Percentiles rank a stretch among this genome's conserved stretches.
These are phyloP conservation scores for Hagleromyces aurorensis DNA, from an alignment of 805 yeast genomes.

Conservation along the genomic window DNA sequence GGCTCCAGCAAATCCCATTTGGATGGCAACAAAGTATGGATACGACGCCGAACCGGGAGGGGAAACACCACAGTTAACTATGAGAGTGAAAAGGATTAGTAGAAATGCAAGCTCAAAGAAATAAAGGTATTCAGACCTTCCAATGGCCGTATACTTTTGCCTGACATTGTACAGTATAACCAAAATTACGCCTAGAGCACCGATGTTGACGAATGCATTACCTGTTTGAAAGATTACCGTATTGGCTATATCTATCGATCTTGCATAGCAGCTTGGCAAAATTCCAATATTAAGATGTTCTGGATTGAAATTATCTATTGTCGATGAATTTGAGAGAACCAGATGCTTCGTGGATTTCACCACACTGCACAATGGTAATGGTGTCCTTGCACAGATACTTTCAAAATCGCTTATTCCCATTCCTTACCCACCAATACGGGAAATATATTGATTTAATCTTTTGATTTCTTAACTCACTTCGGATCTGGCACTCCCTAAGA, in stretches of 20 bases:
- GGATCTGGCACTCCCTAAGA: too few species aligned
- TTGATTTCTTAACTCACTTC: too few species aligned
- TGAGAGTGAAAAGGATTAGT: conserved; percentile 54
- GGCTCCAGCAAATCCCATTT: conserved; percentile 65
- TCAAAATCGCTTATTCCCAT: conserved; percentile 28
- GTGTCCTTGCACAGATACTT: conserved; percentile 52
- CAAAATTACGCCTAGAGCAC: conserved; percentile 53
- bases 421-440: too few species aligned
- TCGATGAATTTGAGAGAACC: conserved; percentile 18
- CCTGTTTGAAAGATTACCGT: conserved; percentile 87
- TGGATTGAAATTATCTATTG: conserved; percentile 16
- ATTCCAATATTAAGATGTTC: conserved; percentile 47
- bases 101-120: conserved; percentile 56
- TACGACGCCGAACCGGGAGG: conserved; percentile 75
- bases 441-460: too few species aligned
- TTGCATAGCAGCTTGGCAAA: conserved; percentile 71
- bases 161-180: conserved; percentile 72
- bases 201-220: conserved; percentile 77
- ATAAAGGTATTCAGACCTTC: conserved; percentile 75
- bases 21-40: conserved; percentile 77
- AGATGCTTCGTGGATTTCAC: conserved; percentile 43
- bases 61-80: conserved; percentile 87
- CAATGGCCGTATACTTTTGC: conserved; percentile 89
- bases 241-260: conserved; percentile 82
- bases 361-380: conserved; percentile 76